phyloP scores from a whole-genome alignment of 441 rosid species.

The Dalechampia spathulata region DNA sequence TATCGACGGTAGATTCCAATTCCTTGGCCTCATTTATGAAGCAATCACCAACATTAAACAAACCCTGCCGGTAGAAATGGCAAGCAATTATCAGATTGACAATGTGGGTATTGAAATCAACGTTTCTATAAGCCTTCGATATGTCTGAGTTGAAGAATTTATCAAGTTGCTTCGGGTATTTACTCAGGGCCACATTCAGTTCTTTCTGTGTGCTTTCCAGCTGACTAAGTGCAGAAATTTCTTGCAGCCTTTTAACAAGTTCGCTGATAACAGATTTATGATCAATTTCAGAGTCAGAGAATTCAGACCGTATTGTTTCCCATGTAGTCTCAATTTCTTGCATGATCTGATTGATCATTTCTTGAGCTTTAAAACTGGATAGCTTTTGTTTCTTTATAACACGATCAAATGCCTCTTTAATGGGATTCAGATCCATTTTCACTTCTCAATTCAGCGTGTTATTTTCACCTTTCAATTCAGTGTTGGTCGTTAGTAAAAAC shows the following conservation, averaged over 20 bases:
- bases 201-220: conserved; percentile 40
- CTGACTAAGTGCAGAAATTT: conserved; percentile 23
- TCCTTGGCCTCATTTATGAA: conserved; percentile 29
- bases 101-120: conserved; percentile 30
- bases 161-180: conserved; percentile 39
- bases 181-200: conserved; percentile 30
- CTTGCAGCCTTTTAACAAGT: conserved; percentile 32
- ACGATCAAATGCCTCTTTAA: conserved; percentile 43
- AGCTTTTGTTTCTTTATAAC: conserved; percentile 44
- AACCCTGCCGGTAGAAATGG: conserved; percentile 40
- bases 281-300: conserved; percentile 14
- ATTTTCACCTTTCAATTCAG: too few relatives aligned
- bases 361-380: conserved; percentile 32
- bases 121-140: conserved; percentile 39
- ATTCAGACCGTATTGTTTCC: conserved; percentile 15
- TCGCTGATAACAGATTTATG: conserved; percentile 21
- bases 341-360: conserved; percentile 27
- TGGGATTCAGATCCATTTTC: conserved; percentile 38
- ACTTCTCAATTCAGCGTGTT: background rate
- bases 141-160: conserved; percentile 42
- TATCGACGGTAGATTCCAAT: conserved; percentile 20
- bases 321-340: conserved; percentile 25
- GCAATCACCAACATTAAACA: conserved; percentile 38
- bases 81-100: conserved; percentile 32
- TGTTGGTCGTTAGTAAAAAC: background rate